Conservation (phyloP, 202 grass and related monocot genomes). For the Panicum hallii region DNA sequence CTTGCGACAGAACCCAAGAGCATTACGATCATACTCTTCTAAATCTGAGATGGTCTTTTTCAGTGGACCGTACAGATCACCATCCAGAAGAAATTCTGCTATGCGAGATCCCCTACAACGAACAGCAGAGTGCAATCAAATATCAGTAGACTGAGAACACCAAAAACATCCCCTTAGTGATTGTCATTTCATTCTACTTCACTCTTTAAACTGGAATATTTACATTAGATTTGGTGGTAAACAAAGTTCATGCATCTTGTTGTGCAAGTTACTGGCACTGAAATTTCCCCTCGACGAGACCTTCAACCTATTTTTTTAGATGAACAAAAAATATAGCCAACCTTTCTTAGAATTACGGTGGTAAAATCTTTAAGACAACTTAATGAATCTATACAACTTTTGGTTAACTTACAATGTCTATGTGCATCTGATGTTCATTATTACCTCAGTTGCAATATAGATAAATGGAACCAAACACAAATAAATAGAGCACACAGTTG, state of each 20-base stretch:
- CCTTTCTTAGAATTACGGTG: background rate
- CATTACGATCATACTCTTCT: constrained; percentile 43
- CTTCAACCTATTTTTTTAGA: background rate
- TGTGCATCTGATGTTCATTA: background rate
- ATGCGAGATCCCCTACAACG: constrained; percentile 54
- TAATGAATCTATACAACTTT: background rate
- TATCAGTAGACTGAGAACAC: background rate
- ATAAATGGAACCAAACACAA: constrained; percentile 18
- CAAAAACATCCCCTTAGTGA: constrained; percentile 2
- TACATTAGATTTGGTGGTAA: background rate
- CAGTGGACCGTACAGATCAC: constrained; percentile 53
- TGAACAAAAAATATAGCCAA: background rate
- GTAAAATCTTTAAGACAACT: background rate
- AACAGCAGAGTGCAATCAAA: constrained; percentile 14
- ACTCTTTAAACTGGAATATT: background rate
- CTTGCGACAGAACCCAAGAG: constrained; percentile 54
- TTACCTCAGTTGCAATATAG: background rate
- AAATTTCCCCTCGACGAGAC: background rate
- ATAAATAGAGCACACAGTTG: background rate
- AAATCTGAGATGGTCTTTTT: constrained; percentile 61
- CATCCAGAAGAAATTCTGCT: constrained; percentile 68
- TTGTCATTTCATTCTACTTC: background rate
- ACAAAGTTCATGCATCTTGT: background rate
- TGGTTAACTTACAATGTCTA: background rate
- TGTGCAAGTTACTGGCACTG: background rate